Evolutionary conservation across 495 filamentous ascomycete species (phyloP), one percentile per base, ranked within the genome.

Genomic region (Apodospora peruviana): DNA sequence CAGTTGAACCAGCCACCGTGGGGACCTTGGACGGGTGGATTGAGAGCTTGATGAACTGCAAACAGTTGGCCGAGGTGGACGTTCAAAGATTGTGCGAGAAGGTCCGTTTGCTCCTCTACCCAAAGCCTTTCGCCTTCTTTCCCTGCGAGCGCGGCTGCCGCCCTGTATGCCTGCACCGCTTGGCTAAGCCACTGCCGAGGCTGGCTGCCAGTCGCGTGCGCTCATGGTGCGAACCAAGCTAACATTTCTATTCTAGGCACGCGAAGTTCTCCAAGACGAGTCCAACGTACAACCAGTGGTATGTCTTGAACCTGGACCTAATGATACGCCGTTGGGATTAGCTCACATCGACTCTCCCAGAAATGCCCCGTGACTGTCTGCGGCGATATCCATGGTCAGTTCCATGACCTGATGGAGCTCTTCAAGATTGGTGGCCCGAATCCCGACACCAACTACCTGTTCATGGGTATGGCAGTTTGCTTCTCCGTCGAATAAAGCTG

Each of bases 201-300:
- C n/a, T n/a, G n/a, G n/a, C n/a, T n/a, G n/a, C n/a, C 25, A 42
- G 54, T 56, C 55, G 59, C 47, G 55, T 50, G 52, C 42, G 20
- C 17, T 24, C 17, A 27, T 25, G 25, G 43, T 24, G 41, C 23
- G 43, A 20, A 32, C 38, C 38, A n/a, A 29, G 44, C 36, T 56
- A 40, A 36, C 40, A 20, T 45, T 7, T 47, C 14, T 43, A 47
- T 22, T 49, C 34, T 57, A 96, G 91, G 93, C 94, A 52, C 79
- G 91, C 71, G 94, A 97, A 65, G 91, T 98, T 41, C 78, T 98
- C 53, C 89, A 95, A 69, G 89, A 95, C 19, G 93, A 98, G 71
- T 95, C 90, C 40, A 98, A 98, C 62, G 93, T 98, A 51, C 93
- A 98, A 73, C 93, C 94, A 62, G 93, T 98, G 67, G 91, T 96